A percentile compares a stretch with the other conserved stretches of the same genome.
These are phyloP conservation scores for Inonotus obliquus DNA, from an alignment of 1,284 basidiomycete genomes.

Conservation along the genomic window DNA sequence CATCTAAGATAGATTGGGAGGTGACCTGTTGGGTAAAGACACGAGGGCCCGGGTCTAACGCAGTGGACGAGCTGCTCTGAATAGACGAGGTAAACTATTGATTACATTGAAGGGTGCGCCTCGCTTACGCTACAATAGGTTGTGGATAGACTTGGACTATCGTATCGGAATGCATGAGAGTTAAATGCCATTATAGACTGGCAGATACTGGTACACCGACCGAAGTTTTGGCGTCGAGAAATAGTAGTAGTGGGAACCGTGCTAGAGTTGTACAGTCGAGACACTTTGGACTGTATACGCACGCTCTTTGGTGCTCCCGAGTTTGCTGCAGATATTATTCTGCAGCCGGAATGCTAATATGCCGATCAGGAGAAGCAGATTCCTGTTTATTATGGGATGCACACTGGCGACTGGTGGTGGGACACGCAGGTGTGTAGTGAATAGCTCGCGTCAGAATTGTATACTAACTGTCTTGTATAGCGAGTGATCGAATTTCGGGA, in stretches of 20 bases:
- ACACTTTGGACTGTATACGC: conserved; percentile 21
- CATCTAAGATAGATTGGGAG: background rate
- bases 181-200: background rate
- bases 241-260: background rate
- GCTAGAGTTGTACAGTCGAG: conserved; percentile 19
- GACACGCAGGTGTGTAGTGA: conserved; percentile 23
- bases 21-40: background rate
- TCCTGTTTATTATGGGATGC: conserved; percentile 23
- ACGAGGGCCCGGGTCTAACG: background rate
- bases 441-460: too few species aligned
- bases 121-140: background rate
- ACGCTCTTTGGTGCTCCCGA: conserved; percentile 20
- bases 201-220: background rate
- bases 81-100: background rate
- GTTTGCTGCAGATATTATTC: conserved; percentile 16
- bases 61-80: background rate
- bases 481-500: background rate
- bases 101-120: background rate
- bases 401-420: conserved; percentile 24
- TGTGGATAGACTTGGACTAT: background rate
- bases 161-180: background rate
- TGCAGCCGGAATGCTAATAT: conserved; percentile 11
- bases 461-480: too few species aligned
- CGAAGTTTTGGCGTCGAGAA: background rate
- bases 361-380: conserved; percentile 1